These are phyloP conservation scores for Taphrina betulina DNA, from an alignment of 1,139 yeast species.

Conservation along the genomic window DNA sequence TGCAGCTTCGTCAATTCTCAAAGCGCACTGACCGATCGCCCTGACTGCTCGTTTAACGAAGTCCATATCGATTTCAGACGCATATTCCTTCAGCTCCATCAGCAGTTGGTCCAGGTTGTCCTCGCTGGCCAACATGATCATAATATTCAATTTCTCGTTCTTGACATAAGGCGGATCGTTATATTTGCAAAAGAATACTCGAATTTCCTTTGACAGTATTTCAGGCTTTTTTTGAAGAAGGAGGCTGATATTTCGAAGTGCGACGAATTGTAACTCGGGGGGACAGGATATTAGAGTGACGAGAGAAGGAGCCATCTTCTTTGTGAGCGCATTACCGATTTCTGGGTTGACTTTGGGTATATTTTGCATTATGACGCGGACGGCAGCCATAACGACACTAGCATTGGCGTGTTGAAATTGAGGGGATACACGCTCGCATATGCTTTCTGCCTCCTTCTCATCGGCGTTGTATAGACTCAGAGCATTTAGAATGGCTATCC, in stretches of 20 bases:
- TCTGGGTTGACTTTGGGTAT: constrained; percentile 55
- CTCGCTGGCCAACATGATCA: constrained; percentile 77
- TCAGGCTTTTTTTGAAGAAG: constrained; percentile 85
- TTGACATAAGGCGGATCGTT: constrained; percentile 93
- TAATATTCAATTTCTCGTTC: constrained; percentile 85
- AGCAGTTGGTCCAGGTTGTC: constrained; percentile 67
- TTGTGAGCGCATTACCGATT: constrained; percentile 53
- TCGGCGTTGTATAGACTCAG: constrained; percentile 66
- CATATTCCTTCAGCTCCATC: constrained; percentile 83
- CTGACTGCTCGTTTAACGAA: constrained; percentile 78
- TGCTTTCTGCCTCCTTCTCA: constrained; percentile 71
- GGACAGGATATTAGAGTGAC: constrained; percentile 82
- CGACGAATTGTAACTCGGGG: constrained; percentile 95
- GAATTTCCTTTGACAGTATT: constrained; percentile 71
- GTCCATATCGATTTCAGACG: constrained; percentile 91
- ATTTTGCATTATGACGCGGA: constrained; percentile 77
- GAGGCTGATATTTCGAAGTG: constrained; percentile 85
- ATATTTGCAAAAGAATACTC: constrained; percentile 90
- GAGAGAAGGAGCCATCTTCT: constrained; percentile 79
- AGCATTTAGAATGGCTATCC: constrained; percentile 83
- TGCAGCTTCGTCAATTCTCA: constrained; percentile 62
- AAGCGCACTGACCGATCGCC: constrained; percentile 87
- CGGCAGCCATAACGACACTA: constrained; percentile 83
- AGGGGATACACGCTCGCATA: constrained; percentile 87
- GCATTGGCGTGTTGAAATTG: constrained; percentile 98